These are phyloP conservation scores for Fusarium sp. DNA, from an alignment of 2,329 filamentous ascomycete species.

Conservation along the genomic window DNA sequence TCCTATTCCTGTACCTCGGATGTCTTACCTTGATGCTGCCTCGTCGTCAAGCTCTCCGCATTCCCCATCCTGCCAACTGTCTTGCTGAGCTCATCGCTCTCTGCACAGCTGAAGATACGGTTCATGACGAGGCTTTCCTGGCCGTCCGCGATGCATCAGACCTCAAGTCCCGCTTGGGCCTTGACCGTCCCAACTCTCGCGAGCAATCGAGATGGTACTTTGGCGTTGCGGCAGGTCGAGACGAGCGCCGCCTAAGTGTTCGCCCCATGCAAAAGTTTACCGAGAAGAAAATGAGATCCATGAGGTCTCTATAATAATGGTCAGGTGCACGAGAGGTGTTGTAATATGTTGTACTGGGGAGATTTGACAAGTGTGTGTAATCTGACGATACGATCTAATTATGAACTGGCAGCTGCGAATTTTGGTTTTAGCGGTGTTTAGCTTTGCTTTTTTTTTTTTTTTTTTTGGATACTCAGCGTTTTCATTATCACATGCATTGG, in stretches of 20 bases:
- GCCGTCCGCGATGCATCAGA: constrained; percentile 74
- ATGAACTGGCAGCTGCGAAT: not conserved
- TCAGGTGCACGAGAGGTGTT: constrained; percentile 20
- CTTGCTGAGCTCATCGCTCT: constrained; percentile 84
- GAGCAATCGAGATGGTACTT: constrained; percentile 66
- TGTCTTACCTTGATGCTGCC: constrained; percentile 72
- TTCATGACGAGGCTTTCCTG: constrained; percentile 78
- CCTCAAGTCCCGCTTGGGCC: constrained; percentile 75
- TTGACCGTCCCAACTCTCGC: constrained; percentile 55
- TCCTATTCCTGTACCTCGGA: constrained; percentile 76
- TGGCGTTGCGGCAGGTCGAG: constrained; percentile 54
- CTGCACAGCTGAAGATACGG: constrained; percentile 76
- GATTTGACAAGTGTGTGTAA: not conserved
- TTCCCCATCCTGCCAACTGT: constrained; percentile 79
- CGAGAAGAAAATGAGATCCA: constrained; percentile 50
- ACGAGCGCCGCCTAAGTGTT: constrained; percentile 57
- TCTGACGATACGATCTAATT: constrained; percentile 20
- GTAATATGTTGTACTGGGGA: constrained; percentile 26
- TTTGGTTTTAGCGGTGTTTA: constrained; percentile 2
- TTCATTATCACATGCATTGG: constrained; percentile 1
- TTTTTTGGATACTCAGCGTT: constrained; percentile 21
- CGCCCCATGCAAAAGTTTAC: constrained; percentile 59
- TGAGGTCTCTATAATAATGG: constrained; percentile 46
- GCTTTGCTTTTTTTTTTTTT: constrained; percentile 4
- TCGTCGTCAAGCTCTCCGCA: constrained; percentile 67